phyloP scores from a whole-genome alignment of 768 basidiomycete species.

The Suillus occidentalis region DNA sequence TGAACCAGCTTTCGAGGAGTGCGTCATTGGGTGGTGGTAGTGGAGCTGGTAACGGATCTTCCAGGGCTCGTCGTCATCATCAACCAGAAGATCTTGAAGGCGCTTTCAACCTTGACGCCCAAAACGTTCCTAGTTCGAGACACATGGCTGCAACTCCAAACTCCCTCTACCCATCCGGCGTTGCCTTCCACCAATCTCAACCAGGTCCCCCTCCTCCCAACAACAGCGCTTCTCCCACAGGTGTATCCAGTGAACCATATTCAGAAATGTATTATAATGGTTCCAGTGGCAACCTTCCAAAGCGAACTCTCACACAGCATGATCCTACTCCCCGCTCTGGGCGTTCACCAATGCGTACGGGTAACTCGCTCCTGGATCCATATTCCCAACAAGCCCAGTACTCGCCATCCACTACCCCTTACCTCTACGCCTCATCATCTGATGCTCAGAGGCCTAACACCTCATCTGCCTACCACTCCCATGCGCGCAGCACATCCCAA shows the following conservation, averaged over 20 bases:
- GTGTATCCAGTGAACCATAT: constrained; percentile 42
- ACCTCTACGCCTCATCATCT: constrained; percentile 38
- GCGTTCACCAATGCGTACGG: constrained; percentile 64
- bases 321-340: constrained; percentile 50
- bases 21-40: constrained; percentile 55
- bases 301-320: constrained; percentile 55
- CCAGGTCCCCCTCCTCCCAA: constrained; percentile 34
- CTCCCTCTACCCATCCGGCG: constrained; percentile 58
- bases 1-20: constrained; percentile 62
- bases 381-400: constrained; percentile 68
- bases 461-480: constrained; percentile 50
- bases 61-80: constrained; percentile 63
- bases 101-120: constrained; percentile 40
- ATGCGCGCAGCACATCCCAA: constrained; percentile 58
- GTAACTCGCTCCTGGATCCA: constrained; percentile 61
- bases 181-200: constrained; percentile 58
- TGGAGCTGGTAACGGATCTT: constrained; percentile 38
- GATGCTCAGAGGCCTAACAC: constrained; percentile 42
- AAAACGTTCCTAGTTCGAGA: constrained; percentile 19
- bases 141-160: constrained; percentile 32
- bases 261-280: constrained; percentile 65
- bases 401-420: constrained; percentile 53
- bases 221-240: constrained; percentile 36
- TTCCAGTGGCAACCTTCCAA: constrained; percentile 47
- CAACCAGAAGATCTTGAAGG: constrained; percentile 68